Evolutionary conservation across 106 monocot genomes (phyloP).

Genomic region (Vanilla planifolia): DNA sequence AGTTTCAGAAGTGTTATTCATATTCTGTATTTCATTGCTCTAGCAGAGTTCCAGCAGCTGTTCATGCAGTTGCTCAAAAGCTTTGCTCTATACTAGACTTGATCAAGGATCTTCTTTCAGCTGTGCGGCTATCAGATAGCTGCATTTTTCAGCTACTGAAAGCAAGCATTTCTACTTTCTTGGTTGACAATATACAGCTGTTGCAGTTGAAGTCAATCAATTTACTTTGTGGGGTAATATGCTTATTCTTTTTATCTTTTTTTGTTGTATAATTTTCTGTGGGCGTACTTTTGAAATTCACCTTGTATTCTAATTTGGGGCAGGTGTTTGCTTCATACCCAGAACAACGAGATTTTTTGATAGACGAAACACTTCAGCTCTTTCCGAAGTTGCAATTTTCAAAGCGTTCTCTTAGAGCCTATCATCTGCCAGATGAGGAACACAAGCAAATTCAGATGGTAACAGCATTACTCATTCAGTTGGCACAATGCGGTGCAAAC

Average conservation of each 20-base stretch:
- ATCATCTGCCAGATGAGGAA: conserved; percentile 91
- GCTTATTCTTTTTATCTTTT: not conserved
- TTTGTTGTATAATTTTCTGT: not conserved
- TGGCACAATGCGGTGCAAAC: conserved; percentile 76
- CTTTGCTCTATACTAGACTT: conserved; percentile 77
- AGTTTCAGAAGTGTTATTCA: not conserved
- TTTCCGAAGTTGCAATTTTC: conserved; percentile 81
- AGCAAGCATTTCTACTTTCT: conserved; percentile 84
- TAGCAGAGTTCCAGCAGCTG: conserved; percentile 58
- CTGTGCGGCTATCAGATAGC: conserved; percentile 82
- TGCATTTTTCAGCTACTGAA: conserved; percentile 86
- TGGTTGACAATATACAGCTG: conserved; percentile 89
- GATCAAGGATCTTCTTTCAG: conserved; percentile 70
- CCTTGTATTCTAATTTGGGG: conserved; percentile 6
- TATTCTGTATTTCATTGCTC: conserved; percentile 14
- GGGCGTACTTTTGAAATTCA: not conserved
- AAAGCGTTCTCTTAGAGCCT: conserved; percentile 74
- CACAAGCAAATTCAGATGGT: conserved; percentile 99
- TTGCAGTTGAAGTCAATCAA: conserved; percentile 88
- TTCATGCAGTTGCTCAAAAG: conserved; percentile 71
- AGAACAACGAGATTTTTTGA: conserved; percentile 75
- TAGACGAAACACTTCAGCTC: conserved; percentile 92
- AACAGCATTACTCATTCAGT: conserved; percentile 84
- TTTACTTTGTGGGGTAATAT: conserved; percentile 73
- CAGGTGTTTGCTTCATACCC: conserved; percentile 84